Base-by-base conservation (phyloP, 2,329 filamentous ascomycete genomes). In the Fusarium sp. region DNA sequence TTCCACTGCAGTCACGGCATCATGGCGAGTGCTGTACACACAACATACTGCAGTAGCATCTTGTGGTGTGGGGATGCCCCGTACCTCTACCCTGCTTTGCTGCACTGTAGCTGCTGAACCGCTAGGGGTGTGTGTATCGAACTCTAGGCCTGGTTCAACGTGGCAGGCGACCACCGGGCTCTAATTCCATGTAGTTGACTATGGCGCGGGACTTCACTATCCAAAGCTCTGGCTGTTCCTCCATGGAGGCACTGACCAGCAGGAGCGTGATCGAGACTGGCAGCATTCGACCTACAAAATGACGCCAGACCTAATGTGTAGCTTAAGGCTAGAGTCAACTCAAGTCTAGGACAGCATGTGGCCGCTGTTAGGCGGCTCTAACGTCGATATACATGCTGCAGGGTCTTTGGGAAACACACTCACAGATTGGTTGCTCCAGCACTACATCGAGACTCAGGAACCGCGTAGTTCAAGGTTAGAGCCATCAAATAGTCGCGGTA, bases 131-230 rank as follows among this genome's bases (percentile, higher is more conserved):
- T 29, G 70, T 75, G 62, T 66, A 57, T 64, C 45, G 61, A 56
- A 66, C 66, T 69, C 65, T 62, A 73, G 73, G 64, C 66, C 64
- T 67, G 63, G 60, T 75, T 78, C 77, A 79, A 80, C 78, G 78
- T 80, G 79, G 77, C 78, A 79, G 73, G 58, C 73, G 73, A 66
- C 66, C 70, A 75, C 54, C 65, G 62, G 73, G 59, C 53, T 65
- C 51, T 46, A 42, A 25, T 56, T 38, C 58, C 43, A 64, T 71
- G 44, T 43, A 57, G 55, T 53, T 45, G 61, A 60, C 51, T 53
- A 54, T 43, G 42, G 40, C 20, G 45, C 46, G 42, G 32, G 44
- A 29, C 30, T 47, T 38, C 45, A 16, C 51, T 63, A 43, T 50
- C 16, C 40, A 50, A 59, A 44, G 29, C 43, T 46, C 34, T 45